Base-by-base conservation (phyloP, 805 yeast genomes). In the Komagataella mondaviorum region DNA sequence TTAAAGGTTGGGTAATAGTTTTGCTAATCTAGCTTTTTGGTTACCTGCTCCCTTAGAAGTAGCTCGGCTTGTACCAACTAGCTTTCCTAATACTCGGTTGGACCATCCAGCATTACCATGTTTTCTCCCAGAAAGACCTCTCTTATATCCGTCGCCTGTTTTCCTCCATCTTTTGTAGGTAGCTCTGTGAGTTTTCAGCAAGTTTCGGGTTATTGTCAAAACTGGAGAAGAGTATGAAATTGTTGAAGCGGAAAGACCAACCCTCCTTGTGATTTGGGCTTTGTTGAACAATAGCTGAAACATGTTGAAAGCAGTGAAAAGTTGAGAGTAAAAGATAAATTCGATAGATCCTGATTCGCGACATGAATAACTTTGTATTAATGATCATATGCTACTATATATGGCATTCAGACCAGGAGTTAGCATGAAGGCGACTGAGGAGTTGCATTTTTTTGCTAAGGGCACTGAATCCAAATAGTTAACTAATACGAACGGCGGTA, bases 71-170 rank as follows among this genome's bases (percentile, higher is more conserved):
- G 74, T 83, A 30, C 80, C 84, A 56, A 80, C 77, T 66, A 84
- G 72, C 59, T 74, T 75, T 54, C 78, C 71, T 60, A 85, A 67
- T 23, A 77, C 72, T 50, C 81, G 73, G 45, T 77, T 70, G 36
- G 89, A 76, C 84, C 93, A 90, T 20, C 96, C 90, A 1, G 89
- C 87, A 61, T 90, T 90, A 49, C 97, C 96, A 64, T 90, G 97
- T 57, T 86, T 85, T 70, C 96, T 79, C 8, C 96, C 95, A 18
- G 95, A 85, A 59, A 81, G 79, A 55, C 76, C 90, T 62, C 88
- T 71, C 58, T 81, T 77, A 67, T 73, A 75, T 18, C 72, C 83
- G n/a, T 79, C 77, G 1, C 85, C 88, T 4, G 85, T 83, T 60
- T 80, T 81, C 63, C 84, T 77, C 81, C 93, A 87, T 68, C 97